Percentiles rank a stretch among this genome's conserved stretches.
Evolutionary conservation across 495 filamentous ascomycete genomes (phyloP).

Genomic region (Trichoderma parareesei): DNA sequence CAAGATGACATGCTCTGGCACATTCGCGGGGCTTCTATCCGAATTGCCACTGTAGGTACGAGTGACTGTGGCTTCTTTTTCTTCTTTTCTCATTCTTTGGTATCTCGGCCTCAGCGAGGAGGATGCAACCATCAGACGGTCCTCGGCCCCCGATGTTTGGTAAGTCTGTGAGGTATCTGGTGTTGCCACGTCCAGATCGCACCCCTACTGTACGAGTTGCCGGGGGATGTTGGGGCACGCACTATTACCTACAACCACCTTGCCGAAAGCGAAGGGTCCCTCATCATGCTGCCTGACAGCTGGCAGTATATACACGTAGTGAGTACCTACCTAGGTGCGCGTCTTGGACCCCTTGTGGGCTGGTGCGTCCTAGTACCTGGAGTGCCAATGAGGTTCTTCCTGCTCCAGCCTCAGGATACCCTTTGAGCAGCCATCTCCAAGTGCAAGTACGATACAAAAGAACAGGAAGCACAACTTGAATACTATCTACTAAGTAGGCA

Average conservation of each 20-base stretch:
- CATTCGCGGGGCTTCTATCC: conserved; percentile 3
- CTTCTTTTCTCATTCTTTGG: neutral
- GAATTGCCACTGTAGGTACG: neutral
- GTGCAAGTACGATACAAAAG: no score
- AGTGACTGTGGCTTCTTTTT: no score
- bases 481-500: no score
- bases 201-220: no score
- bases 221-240: neutral
- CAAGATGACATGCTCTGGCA: no score
- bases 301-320: neutral
- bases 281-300: conserved; percentile 5
- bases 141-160: neutral
- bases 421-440: no score
- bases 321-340: no score
- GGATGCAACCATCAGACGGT: neutral
- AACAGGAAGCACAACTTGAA: no score
- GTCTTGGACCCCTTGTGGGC: no score
- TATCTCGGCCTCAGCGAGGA: neutral
- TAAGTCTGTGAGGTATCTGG: neutral
- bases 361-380: no score
- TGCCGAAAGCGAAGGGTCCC: neutral
- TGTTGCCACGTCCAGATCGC: neutral
- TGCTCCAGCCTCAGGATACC: no score
- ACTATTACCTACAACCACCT: neutral
- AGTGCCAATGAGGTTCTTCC: neutral